phyloP scores from a whole-genome alignment of 306 rosid genomes.

The Gynostemma pentaphyllum region DNA sequence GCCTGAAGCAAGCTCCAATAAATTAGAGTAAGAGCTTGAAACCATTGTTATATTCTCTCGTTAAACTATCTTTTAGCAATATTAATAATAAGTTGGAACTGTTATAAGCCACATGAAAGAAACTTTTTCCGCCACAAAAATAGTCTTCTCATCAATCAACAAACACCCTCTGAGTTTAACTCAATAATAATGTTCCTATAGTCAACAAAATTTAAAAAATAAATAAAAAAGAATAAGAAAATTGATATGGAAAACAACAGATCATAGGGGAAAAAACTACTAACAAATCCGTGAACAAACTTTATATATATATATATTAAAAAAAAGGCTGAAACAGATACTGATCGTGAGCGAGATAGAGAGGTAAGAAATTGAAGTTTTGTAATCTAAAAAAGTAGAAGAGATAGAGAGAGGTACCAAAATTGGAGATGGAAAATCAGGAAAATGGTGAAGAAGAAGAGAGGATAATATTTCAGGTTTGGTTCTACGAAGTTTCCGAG shows the following conservation, averaged over 20 bases:
- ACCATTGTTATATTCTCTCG: conserved; percentile 32
- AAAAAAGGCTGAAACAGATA: too few species aligned
- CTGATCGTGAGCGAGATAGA: not conserved
- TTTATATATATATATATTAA: too few species aligned
- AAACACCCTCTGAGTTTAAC: too few species aligned
- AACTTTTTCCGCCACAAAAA: not conserved
- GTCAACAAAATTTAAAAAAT: too few species aligned
- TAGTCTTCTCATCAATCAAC: too few species aligned
- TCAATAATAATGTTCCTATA: too few species aligned
- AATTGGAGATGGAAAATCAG: not conserved
- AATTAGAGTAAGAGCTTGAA: conserved; percentile 63
- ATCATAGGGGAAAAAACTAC: too few species aligned
- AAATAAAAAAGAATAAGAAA: too few species aligned
- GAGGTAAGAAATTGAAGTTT: too few species aligned
- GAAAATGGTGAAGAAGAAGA: not conserved
- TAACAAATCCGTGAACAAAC: too few species aligned
- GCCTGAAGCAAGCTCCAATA: conserved; percentile 57
- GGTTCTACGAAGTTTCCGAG: not conserved
- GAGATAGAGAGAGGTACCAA: not conserved
- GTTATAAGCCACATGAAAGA: not conserved
- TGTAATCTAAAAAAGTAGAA: not conserved
- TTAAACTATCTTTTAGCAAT: not conserved
- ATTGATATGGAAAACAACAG: too few species aligned
- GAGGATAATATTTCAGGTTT: not conserved
- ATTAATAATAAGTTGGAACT: not conserved